Percentiles rank a stretch among this genome's conserved stretches.
phyloP scores from a whole-genome alignment of 441 rosid species.

The Pelargonium cotyledonis region DNA sequence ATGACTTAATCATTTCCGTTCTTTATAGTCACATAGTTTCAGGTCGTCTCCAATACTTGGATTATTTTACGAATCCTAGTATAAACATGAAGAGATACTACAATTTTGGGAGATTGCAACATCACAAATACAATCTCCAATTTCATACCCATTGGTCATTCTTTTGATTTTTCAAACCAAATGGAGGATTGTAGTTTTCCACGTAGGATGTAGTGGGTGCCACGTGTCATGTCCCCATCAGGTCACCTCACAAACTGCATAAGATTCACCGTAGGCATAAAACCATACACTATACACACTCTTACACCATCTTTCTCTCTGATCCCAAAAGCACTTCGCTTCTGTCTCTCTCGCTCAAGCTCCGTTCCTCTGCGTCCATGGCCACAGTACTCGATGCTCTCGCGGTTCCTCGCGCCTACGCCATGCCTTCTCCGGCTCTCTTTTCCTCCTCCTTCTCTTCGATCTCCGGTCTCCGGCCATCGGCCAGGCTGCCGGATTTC shows the following conservation, averaged over 20 bases:
- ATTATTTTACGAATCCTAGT: too few species aligned
- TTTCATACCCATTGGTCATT: too few species aligned
- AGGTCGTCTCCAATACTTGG: too few species aligned
- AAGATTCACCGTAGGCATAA: neutral
- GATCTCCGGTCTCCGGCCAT: neutral
- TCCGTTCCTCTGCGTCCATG: conserved; percentile 31
- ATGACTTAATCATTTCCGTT: too few species aligned
- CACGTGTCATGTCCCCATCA: neutral
- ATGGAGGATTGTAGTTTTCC: too few species aligned
- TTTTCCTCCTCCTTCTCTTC: conserved; percentile 16
- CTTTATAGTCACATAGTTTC: too few species aligned
- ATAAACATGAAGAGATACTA: too few species aligned
- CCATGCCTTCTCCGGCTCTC: conserved; percentile 14
- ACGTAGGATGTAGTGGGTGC: too few species aligned
- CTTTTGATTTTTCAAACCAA: too few species aligned
- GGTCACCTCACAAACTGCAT: neutral
- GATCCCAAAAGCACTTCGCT: neutral
- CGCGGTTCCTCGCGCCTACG: conserved; percentile 29
- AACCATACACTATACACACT: conserved; percentile 10
- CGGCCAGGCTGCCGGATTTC: conserved; percentile 4
- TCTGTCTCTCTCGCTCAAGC: conserved; percentile 7
- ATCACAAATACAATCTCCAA: too few species aligned
- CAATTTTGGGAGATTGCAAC: too few species aligned
- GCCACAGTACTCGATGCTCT: conserved; percentile 50
- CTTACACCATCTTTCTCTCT: conserved; percentile 10